Base-by-base conservation (phyloP, 495 filamentous ascomycete species). In the Geoglossum glabrum region DNA sequence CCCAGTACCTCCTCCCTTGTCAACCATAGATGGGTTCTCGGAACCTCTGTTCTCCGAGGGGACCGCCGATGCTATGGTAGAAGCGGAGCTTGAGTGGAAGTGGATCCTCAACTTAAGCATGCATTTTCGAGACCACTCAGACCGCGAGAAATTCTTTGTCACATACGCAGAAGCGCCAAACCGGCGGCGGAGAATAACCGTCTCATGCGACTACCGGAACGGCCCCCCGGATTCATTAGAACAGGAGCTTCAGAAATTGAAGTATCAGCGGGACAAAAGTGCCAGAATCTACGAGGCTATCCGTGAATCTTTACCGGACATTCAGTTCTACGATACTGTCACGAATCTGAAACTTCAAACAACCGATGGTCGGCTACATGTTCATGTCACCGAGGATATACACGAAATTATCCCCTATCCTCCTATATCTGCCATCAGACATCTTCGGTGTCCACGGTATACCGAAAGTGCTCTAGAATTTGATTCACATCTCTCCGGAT, bases 101-200 rank as follows among this genome's bases (percentile, higher is more conserved):
- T 98, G 92, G 92, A 96, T 97, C 58, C 74, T 98, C 60, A 98
- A 98, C 64, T 75, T 98, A 57, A 95, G 89, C 70, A 97, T 98
- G 92, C 88, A 95, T 71, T 97, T 96, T 66, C 83, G 90, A 54
- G 92, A 98, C 69, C 83, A 85, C 61, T 95, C 92, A 11, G 87
- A 85, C 56, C 80, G 93, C 40, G 92, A 97, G 69, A 97, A 98
- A 69, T 97, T 98, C 73, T 98, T 98, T 70, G 83, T 98, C 57
- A 97, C 92, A 10, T 97, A 86, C 68, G 86, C 88, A 52, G 83
- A 92, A 65, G 79, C 79, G 34, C 76, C 81, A 21, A 85, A 79
- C 54, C 76, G 78, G 59, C 95, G 92, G 85, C 79, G 86, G 57
- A 77, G 92, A 54, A 82, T 98, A 52, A 96, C 93, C 11, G 80